Percentiles rank a stretch among this genome's conserved stretches.
phyloP scores from a whole-genome alignment of 208 protist species.

The Crithidia thermophila region DNA sequence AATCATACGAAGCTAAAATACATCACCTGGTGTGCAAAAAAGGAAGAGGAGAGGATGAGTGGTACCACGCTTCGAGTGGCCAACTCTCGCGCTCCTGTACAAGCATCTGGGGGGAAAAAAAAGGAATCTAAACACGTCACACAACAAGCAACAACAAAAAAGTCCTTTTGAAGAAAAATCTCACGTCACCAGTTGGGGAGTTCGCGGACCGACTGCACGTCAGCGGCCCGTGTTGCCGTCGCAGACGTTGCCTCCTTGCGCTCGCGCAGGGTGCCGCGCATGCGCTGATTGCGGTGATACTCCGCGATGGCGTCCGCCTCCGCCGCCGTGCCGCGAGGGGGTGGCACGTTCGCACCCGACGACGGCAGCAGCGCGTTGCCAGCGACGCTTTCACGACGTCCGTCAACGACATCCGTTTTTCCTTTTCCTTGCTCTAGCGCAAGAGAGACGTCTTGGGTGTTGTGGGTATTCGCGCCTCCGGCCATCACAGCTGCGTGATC shows the following conservation, averaged over 20 bases:
- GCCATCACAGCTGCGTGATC: too few relatives aligned
- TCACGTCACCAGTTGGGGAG: conserved; percentile 42
- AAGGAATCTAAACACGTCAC: conserved; percentile 3
- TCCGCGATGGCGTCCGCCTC: conserved; percentile 23
- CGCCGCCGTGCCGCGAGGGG: conserved; percentile 13
- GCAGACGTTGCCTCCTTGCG: neutral
- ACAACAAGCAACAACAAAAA: neutral
- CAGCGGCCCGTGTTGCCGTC: conserved; percentile 19
- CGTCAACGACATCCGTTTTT: too few relatives aligned
- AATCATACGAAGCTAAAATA: too few relatives aligned
- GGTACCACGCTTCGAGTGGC: too few relatives aligned
- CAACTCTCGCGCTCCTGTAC: too few relatives aligned
- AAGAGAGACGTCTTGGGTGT: too few relatives aligned
- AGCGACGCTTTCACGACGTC: too few relatives aligned
- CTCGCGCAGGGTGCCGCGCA: conserved; percentile 1
- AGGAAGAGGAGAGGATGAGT: too few relatives aligned
- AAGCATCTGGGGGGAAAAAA: too few relatives aligned
- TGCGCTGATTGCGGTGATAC: conserved; percentile 26
- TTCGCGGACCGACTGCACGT: conserved; percentile 43
- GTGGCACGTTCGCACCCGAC: conserved; percentile 1
- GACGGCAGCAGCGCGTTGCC: conserved; percentile 12
- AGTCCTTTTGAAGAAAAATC: neutral
- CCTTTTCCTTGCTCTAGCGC: too few relatives aligned
- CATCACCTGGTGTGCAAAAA: too few relatives aligned
- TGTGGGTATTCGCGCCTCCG: too few relatives aligned